phyloP scores from a whole-genome alignment of 73 alveolate species.

The Blepharisma stoltei region DNA sequence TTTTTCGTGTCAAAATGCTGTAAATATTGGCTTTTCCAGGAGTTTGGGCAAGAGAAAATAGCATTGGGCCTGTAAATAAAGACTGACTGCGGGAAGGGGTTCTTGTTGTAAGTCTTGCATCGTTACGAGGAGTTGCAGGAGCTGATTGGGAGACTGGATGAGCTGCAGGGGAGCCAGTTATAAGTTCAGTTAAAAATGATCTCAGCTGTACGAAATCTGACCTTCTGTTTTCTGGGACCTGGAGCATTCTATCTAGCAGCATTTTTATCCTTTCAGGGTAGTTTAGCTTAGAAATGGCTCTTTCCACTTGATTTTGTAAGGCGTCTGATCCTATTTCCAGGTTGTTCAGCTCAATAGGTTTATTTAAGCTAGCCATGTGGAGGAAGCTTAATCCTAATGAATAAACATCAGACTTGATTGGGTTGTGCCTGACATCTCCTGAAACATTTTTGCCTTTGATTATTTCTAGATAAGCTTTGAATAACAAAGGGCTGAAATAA shows the following conservation, averaged over 20 bases:
- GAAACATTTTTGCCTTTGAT: constrained; percentile 16
- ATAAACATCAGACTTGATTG: constrained; percentile 25
- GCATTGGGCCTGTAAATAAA: not conserved
- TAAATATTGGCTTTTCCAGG: constrained; percentile 9
- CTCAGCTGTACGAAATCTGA: constrained; percentile 10
- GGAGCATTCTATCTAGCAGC: not conserved
- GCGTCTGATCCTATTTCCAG: constrained; percentile 9
- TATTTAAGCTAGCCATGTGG: constrained; percentile 24
- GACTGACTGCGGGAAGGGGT: too few species aligned
- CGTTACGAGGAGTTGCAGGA: not conserved
- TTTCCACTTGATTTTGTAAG: not conserved
- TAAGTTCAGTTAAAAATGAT: not conserved
- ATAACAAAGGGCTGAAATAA: constrained; percentile 21
- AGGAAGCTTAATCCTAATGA: constrained; percentile 20
- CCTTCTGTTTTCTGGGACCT: constrained; percentile 21
- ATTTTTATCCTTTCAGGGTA: not conserved
- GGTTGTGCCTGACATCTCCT: constrained; percentile 16
- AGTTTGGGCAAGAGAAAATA: not conserved
- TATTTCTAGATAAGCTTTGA: not conserved
- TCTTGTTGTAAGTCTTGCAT: not conserved
- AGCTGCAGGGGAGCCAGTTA: too few species aligned
- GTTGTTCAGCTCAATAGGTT: constrained; percentile 17
- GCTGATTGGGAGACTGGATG: not conserved
- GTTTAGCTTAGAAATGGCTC: not conserved
- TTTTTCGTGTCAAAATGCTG: not conserved